These are phyloP conservation scores for Irpex sp. DNA, from an alignment of 1,284 basidiomycete species.

Conservation along the genomic window DNA sequence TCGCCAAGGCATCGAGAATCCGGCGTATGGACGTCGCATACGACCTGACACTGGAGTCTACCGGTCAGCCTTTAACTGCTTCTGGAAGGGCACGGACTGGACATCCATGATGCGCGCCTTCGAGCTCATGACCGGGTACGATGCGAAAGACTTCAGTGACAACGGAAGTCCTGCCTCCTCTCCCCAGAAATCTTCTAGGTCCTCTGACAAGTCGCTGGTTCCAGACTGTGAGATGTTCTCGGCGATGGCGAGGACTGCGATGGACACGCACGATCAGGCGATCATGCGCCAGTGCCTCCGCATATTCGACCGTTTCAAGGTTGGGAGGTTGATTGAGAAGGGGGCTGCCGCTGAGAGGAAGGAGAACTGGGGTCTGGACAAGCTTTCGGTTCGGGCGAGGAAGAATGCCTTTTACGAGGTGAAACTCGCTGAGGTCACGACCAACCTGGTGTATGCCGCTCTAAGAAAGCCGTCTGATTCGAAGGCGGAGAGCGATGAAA, in stretches of 20 bases:
- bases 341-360: slow-evolving; percentile 4
- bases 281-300: slow-evolving; percentile 56
- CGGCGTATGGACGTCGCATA: slow-evolving; percentile 32
- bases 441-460: slow-evolving; percentile 19
- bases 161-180: slow-evolving; percentile 8
- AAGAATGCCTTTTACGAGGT: slow-evolving; percentile 18
- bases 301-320: slow-evolving; percentile 40
- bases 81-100: slow-evolving; percentile 64
- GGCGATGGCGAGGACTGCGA: slow-evolving; percentile 49
- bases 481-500: slow-evolving; percentile 1
- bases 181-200: slow-evolving; percentile 5
- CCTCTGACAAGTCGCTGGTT: slow-evolving; percentile 37
- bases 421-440: slow-evolving; percentile 20
- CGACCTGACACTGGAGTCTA: slow-evolving; percentile 48
- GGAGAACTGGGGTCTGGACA: neutral
- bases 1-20: slow-evolving; percentile 27
- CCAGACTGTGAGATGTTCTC: slow-evolving; percentile 49
- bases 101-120: slow-evolving; percentile 48
- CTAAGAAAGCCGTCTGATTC: slow-evolving; percentile 15
- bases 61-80: slow-evolving; percentile 51
- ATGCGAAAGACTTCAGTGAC: slow-evolving; percentile 45
- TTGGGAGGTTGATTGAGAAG: neutral
- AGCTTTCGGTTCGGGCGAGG: slow-evolving; percentile 3
- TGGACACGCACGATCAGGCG: slow-evolving; percentile 41
- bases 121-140: slow-evolving; percentile 65